A percentile compares a stretch with the other conserved stretches of the same genome.
phyloP scores from a whole-genome alignment of 495 filamentous ascomycete species.

The Tuber microsphaerosporum region DNA sequence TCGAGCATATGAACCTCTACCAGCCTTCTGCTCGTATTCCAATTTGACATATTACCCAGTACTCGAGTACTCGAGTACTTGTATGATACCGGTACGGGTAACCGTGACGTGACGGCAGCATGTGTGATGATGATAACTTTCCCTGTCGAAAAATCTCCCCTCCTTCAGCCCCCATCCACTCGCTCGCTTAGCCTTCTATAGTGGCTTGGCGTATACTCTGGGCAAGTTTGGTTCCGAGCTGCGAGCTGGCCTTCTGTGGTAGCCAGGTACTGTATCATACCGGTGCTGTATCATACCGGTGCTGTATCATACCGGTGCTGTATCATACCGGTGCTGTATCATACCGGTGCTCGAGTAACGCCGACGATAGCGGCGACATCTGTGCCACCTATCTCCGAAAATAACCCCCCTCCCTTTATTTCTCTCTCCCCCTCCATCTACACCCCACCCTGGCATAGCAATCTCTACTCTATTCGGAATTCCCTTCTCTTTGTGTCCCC shows the following conservation, averaged over 20 bases:
- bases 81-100: no score
- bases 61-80: neutral
- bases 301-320: no score
- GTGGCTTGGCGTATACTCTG: neutral
- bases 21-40: neutral
- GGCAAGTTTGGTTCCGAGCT: neutral
- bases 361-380: neutral
- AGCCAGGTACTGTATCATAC: no score
- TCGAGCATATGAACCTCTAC: neutral
- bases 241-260: neutral
- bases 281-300: no score
- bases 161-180: neutral
- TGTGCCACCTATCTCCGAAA: constrained; percentile 3
- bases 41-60: neutral
- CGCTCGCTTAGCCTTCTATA: neutral
- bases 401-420: neutral
- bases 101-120: no score
- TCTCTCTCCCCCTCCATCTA: neutral
- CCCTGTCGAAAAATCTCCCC: neutral
- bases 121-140: neutral
- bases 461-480: neutral
- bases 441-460: neutral
- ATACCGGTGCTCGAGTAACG: neutral
- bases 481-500: neutral
- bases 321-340: no score